Evolutionary conservation across 768 basidiomycete species (phyloP).

Genomic region (Russula earlei): DNA sequence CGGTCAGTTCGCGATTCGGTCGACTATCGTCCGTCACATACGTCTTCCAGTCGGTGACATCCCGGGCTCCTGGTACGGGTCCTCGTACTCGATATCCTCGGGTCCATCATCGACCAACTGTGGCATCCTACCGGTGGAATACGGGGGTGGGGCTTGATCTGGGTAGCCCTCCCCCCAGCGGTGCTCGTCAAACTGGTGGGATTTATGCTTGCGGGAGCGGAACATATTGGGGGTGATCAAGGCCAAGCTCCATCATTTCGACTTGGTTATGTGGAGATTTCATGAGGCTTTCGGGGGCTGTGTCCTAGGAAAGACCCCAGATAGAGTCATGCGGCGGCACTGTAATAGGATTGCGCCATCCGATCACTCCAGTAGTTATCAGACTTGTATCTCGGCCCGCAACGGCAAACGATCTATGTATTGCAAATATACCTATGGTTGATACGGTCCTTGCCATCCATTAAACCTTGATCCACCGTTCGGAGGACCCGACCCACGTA

Average conservation of each 20-base stretch:
- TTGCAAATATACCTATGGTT: slow-evolving; percentile 3
- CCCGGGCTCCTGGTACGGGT: neutral
- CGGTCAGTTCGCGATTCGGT: too few species aligned
- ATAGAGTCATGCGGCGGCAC: too few species aligned
- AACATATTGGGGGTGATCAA: neutral
- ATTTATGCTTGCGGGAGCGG: neutral
- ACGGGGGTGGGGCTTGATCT: neutral
- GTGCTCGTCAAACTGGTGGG: neutral
- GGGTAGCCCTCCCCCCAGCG: neutral
- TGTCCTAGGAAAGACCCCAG: too few species aligned
- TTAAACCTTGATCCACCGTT: neutral
- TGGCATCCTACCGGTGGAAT: neutral
- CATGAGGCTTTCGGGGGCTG: too few species aligned
- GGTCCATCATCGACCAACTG: neutral
- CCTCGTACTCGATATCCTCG: neutral
- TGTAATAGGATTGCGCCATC: too few species aligned
- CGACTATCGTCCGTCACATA: neutral
- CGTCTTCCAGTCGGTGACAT: neutral
- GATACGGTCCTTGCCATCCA: neutral
- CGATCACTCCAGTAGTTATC: neutral
- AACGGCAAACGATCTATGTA: neutral
- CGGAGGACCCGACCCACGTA: neutral
- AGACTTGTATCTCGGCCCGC: neutral
- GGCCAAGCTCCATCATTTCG: too few species aligned
- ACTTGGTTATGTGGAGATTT: too few species aligned